Evolutionary conservation across 1,139 yeast genomes (phyloP), one percentile per base, ranked within the genome.

Genomic region (Blastobotrys elegans): DNA sequence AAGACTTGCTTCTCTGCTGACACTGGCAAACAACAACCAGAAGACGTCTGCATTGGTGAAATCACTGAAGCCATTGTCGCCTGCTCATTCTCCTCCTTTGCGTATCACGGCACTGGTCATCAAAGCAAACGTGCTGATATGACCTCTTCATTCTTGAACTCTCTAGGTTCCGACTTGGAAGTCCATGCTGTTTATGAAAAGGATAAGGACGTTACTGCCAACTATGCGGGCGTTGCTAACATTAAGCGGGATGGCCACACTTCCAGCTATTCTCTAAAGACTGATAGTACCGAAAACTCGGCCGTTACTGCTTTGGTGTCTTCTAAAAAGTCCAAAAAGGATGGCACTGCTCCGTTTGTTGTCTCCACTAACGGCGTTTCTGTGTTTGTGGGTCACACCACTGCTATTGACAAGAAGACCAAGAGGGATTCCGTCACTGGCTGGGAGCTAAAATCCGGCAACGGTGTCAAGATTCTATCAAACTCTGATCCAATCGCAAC

Each of bases 401-500:
- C n/a, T 16, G 38, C 21, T 13, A 33, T 31, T 8, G 13, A 13
- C 5, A 31, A 40, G 13, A 20, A 40, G 17, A 20, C 24, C 27
- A 40, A 40, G 18, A 26, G 36, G 27, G 24, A 21, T 31, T 37
- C 30, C 16, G 39, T 41, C 32, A 22, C 44, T 14, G 44, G 44
- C n/a, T 41, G 44, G 44, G 32, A 41, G 24, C 16, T 41, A 21
- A 24, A 36, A 16, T 36, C 31, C 21, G 24, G 20, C 32, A 36
- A 39, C 21, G 44, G 44, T 3, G 39, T 41, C 38, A 41, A 41
- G 31, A 41, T 41, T 27, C 39, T 29, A 17, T 2, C 44, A 31
- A 41, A 41, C 44, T 41, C 44, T 11, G 44, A 41, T 22, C 44
- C 44, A n/a, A 31, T 41, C 20, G 44, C 44, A 2, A 32, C n/a